Conservation (phyloP, 768 basidiomycete species). For the Paxillus rubicundulus region DNA sequence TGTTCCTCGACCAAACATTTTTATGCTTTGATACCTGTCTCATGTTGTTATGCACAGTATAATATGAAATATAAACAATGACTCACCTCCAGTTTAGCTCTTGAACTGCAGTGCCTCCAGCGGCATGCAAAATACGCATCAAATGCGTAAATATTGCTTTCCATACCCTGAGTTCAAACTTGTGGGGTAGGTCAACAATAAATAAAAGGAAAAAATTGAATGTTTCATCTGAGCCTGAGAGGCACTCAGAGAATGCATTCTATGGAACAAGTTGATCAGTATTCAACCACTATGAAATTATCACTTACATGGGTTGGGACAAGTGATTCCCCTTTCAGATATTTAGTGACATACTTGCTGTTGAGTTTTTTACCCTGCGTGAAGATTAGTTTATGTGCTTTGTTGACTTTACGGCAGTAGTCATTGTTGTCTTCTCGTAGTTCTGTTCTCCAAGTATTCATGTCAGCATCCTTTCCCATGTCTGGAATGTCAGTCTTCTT, state of each 20-base stretch:
- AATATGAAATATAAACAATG: background rate
- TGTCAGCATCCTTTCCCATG: too few relatives aligned
- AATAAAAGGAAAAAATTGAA: slow-evolving; percentile 15
- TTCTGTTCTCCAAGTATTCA: too few relatives aligned
- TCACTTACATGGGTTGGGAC: slow-evolving; percentile 8
- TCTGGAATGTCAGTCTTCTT: too few relatives aligned
- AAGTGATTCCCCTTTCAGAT: slow-evolving; percentile 4
- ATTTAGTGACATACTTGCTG: background rate
- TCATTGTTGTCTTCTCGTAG: background rate
- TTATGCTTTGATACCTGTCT: slow-evolving; percentile 27
- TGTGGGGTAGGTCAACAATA: slow-evolving; percentile 19
- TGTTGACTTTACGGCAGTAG: background rate
- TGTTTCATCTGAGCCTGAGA: slow-evolving; percentile 7
- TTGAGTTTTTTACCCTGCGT: background rate
- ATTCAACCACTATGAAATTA: background rate
- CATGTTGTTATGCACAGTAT: background rate
- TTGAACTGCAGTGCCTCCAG: background rate
- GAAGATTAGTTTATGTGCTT: background rate
- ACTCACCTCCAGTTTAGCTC: slow-evolving; percentile 15
- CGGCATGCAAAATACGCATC: slow-evolving; percentile 14
- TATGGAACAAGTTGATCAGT: too few relatives aligned
- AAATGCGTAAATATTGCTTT: slow-evolving; percentile 19
- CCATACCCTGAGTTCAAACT: slow-evolving; percentile 21
- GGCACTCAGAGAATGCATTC: slow-evolving; percentile 36
- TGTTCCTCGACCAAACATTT: slow-evolving; percentile 32